Evolutionary conservation across 2,329 filamentous ascomycete genomes (phyloP).

Genomic region (Penicillium vulpinum): DNA sequence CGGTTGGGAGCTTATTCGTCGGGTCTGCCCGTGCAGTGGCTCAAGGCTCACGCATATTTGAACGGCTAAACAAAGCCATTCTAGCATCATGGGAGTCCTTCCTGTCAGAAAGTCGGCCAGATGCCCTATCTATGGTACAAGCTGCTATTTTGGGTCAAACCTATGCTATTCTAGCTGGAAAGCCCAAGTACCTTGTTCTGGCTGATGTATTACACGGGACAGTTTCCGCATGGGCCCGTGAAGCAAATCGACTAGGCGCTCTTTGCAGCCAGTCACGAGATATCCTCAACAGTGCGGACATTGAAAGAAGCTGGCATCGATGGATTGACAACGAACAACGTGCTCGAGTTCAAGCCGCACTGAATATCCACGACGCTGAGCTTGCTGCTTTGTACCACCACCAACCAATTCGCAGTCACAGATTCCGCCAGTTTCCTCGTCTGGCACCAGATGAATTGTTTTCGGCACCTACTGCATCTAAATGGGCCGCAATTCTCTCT

Average conservation of each 20-base stretch:
- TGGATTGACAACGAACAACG: conserved; percentile 31
- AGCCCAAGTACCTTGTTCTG: conserved; percentile 27
- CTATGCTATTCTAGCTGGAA: conserved; percentile 31
- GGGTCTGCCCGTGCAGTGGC: conserved; percentile 32
- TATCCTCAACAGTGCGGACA: conserved; percentile 3
- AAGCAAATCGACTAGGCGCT: conserved; percentile 19
- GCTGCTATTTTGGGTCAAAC: conserved; percentile 33
- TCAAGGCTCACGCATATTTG: conserved; percentile 32
- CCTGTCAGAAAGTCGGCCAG: conserved; percentile 14
- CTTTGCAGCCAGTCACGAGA: conserved; percentile 1
- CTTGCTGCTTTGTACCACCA: conserved; percentile 27
- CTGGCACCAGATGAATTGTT: conserved; percentile 20
- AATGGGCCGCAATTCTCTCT: background rate
- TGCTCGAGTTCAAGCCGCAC: conserved; percentile 25
- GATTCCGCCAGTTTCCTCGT: conserved; percentile 15
- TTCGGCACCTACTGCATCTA: conserved; percentile 16
- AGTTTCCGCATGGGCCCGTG: conserved; percentile 31
- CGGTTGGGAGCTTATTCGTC: conserved; percentile 39
- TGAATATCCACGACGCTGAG: conserved; percentile 29
- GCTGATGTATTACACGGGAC: conserved; percentile 35
- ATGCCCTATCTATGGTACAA: conserved; percentile 27
- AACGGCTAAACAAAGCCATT: conserved; percentile 29
- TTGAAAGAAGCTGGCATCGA: conserved; percentile 22
- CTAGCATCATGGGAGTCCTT: conserved; percentile 23
- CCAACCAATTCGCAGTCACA: conserved; percentile 21